Evolutionary conservation across 2,329 filamentous ascomycete species (phyloP).

Genomic region (Fusarium humuli): DNA sequence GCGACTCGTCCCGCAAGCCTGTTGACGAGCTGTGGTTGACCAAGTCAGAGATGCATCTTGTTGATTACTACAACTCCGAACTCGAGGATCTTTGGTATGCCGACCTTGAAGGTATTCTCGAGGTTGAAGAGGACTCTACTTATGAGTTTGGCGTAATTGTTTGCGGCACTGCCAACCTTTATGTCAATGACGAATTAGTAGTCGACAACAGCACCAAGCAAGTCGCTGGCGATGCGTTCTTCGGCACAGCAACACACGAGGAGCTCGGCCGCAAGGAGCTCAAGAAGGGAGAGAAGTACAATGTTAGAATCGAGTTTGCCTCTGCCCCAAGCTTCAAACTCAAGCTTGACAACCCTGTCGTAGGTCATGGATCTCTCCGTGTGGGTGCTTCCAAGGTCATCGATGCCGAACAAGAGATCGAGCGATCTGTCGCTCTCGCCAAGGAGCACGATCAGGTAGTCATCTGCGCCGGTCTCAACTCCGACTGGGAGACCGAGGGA

Average conservation of each 20-base stretch:
- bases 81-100: conserved; percentile 68
- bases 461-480: conserved; percentile 81
- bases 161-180: conserved; percentile 73
- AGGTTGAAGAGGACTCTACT: conserved; percentile 68
- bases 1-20: conserved; percentile 57
- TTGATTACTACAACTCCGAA: conserved; percentile 65
- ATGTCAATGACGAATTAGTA: conserved; percentile 70
- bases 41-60: conserved; percentile 63
- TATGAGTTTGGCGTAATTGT: conserved; percentile 77
- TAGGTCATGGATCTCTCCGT: conserved; percentile 70
- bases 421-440: conserved; percentile 75
- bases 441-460: conserved; percentile 80
- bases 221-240: conserved; percentile 71
- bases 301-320: conserved; percentile 68
- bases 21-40: conserved; percentile 63
- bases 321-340: conserved; percentile 69
- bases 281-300: conserved; percentile 69
- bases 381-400: conserved; percentile 71
- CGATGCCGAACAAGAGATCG: conserved; percentile 68
- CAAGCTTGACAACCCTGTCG: conserved; percentile 60
- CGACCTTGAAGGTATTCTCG: conserved; percentile 70
- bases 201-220: conserved; percentile 76
- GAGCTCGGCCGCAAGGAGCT: conserved; percentile 69
- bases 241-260: conserved; percentile 72
- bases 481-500: conserved; percentile 85